Percentiles rank a stretch among this genome's conserved stretches.
Conservation (phyloP, 257 asterid genomes). For the Gynochthodes officinalis region DNA sequence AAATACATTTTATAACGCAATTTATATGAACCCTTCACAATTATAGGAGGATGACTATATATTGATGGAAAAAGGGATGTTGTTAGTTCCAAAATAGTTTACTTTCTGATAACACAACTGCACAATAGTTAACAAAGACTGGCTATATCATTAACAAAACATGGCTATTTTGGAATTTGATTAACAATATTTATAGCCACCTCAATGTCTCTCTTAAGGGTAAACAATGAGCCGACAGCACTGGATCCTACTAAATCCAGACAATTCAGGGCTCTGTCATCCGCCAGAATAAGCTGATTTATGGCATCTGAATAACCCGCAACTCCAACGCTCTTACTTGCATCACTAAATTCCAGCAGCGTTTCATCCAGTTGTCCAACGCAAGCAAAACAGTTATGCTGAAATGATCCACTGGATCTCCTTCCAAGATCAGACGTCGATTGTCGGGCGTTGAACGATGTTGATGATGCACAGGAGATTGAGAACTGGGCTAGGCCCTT, state of each 20-base stretch:
- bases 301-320: neutral
- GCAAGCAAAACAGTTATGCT: neutral
- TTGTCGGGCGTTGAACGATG: neutral
- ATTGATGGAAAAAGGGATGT: no score
- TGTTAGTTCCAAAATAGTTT: no score
- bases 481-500: neutral
- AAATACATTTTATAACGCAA: no score
- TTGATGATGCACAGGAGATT: neutral
- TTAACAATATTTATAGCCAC: neutral
- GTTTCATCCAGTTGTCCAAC: neutral
- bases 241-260: neutral
- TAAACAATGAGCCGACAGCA: neutral
- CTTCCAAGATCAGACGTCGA: neutral
- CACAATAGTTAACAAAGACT: no score
- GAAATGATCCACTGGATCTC: neutral
- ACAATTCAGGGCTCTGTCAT: neutral
- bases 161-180: neutral
- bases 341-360: neutral
- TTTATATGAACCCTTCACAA: no score
- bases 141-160: neutral
- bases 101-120: no score
- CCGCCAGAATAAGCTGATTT: neutral
- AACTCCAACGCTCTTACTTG: neutral
- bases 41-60: no score
- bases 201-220: neutral